Evolutionary conservation across 2,329 filamentous ascomycete species (phyloP).

Genomic region (Colletotrichum magnum): DNA sequence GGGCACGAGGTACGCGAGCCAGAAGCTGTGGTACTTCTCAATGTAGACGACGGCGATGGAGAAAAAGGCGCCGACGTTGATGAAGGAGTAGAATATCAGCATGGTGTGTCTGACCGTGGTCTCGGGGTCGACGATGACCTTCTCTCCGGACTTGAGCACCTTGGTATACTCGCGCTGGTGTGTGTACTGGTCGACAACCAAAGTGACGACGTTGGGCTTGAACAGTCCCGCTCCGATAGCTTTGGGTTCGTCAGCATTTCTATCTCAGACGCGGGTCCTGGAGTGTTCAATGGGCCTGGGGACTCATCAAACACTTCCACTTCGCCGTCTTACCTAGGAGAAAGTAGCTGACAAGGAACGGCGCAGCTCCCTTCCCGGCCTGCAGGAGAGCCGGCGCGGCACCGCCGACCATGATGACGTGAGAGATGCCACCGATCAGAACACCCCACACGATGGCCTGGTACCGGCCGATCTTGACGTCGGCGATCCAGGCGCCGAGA

Average conservation of each 20-base stretch:
- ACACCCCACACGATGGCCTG: constrained; percentile 80
- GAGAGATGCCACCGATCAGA: constrained; percentile 75
- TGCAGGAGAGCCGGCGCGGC: constrained; percentile 62
- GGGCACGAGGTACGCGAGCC: constrained; percentile 62
- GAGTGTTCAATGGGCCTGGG: too few species aligned
- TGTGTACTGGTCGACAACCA: constrained; percentile 76
- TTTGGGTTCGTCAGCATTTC: too few species aligned
- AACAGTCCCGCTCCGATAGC: constrained; percentile 76
- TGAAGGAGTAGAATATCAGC: constrained; percentile 72
- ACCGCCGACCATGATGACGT: constrained; percentile 77
- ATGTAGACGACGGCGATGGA: constrained; percentile 66
- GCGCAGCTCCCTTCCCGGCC: constrained; percentile 63
- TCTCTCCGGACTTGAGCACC: constrained; percentile 69
- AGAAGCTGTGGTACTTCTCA: constrained; percentile 66
- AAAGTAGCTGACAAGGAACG: constrained; percentile 73
- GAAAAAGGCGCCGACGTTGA: constrained; percentile 68
- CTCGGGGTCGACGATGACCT: constrained; percentile 78
- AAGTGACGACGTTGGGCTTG: constrained; percentile 80
- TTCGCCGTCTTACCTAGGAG: constrained; percentile 47
- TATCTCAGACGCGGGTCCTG: too few species aligned
- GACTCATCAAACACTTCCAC: too few species aligned
- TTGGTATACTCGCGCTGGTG: constrained; percentile 53
- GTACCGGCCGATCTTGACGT: constrained; percentile 79
- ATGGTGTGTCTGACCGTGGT: constrained; percentile 76
- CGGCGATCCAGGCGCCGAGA: constrained; percentile 70